These are phyloP conservation scores for Didymella exigua DNA, from an alignment of 2,329 filamentous ascomycete genomes.

Conservation along the genomic window DNA sequence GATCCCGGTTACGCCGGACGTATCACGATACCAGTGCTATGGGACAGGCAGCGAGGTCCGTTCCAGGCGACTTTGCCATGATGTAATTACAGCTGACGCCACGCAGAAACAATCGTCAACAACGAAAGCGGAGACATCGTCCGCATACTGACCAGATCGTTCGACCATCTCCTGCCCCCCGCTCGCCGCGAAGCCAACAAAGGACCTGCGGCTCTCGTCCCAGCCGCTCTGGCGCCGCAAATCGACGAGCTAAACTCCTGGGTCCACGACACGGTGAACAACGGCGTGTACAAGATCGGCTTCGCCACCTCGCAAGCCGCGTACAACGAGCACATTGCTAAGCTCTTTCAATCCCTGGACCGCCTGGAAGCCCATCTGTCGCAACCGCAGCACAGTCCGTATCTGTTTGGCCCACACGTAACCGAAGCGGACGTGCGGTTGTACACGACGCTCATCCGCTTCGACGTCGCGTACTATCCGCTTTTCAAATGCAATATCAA, in stretches of 20 bases:
- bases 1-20: constrained; percentile 60
- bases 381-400: constrained; percentile 60
- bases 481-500: constrained; percentile 79
- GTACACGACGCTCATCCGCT: constrained; percentile 64
- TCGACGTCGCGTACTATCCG: constrained; percentile 59
- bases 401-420: constrained; percentile 70
- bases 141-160: constrained; percentile 40
- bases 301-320: constrained; percentile 77
- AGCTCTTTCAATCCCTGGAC: constrained; percentile 79
- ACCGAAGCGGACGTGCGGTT: constrained; percentile 58
- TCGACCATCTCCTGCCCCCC: constrained; percentile 39
- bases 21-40: constrained; percentile 83
- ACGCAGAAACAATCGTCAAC: constrained; percentile 40
- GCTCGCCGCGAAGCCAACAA: constrained; percentile 62
- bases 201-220: constrained; percentile 68
- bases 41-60: constrained; percentile 64
- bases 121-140: constrained; percentile 47
- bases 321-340: constrained; percentile 74
- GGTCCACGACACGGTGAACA: constrained; percentile 71
- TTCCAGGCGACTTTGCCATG: background rate
- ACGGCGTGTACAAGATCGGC: constrained; percentile 66
- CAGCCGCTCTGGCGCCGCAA: constrained; percentile 63
- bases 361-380: constrained; percentile 73
- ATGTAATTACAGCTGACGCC: constrained; percentile 6
- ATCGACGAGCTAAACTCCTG: constrained; percentile 82